Conservation (phyloP, 139 green algal genomes). For the Chlorella sorokiniana region DNA sequence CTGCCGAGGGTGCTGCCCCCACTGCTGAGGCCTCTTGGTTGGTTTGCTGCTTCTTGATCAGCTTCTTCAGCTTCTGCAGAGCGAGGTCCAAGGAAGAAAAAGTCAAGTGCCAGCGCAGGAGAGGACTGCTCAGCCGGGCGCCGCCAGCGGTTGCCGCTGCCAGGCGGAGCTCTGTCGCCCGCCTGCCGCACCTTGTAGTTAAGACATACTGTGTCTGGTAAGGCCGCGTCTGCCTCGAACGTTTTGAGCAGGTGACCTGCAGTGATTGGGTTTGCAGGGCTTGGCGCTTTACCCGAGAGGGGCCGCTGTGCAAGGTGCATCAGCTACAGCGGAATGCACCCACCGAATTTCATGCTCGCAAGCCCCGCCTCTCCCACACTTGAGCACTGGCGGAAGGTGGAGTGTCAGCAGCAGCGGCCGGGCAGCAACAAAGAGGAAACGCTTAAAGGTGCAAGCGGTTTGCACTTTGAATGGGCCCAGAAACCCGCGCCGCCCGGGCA, state of each 20-base stretch:
- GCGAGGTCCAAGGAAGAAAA: not conserved
- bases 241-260: slow-evolving; percentile 57
- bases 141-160: not conserved
- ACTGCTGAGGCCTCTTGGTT: not conserved
- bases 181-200: slow-evolving; percentile 59
- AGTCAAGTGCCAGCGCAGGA: not conserved
- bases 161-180: slow-evolving; percentile 33
- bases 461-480: too few relatives aligned
- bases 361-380: too few relatives aligned
- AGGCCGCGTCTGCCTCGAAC: slow-evolving; percentile 26
- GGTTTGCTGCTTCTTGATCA: slow-evolving; percentile 17
- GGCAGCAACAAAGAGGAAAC: too few relatives aligned
- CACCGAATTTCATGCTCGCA: too few relatives aligned
- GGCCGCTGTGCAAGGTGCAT: too few relatives aligned
- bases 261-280: too few relatives aligned
- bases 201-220: slow-evolving; percentile 32
- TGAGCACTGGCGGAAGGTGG: too few relatives aligned
- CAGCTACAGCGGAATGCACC: too few relatives aligned
- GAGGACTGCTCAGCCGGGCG: not conserved
- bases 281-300: too few relatives aligned
- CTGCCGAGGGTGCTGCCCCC: not conserved
- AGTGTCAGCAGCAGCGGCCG: too few relatives aligned
- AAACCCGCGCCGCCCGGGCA: too few relatives aligned
- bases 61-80: slow-evolving; percentile 47
- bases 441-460: too few relatives aligned